phyloP scores from a whole-genome alignment of 345 rosid genomes.

The Bruguiera gymnorhiza region DNA sequence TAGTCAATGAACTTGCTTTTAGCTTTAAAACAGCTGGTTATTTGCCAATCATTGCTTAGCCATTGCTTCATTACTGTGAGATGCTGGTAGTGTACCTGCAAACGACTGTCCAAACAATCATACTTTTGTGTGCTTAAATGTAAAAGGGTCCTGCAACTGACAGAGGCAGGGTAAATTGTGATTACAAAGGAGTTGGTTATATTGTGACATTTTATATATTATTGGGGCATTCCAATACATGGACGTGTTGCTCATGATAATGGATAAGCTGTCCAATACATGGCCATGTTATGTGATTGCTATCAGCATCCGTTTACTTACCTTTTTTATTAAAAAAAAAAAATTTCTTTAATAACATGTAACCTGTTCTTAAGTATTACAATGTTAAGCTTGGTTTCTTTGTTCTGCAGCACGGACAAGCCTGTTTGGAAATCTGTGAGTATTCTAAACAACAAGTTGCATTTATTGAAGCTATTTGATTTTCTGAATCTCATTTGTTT shows the following conservation, averaged over 20 bases:
- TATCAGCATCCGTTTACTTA: background rate
- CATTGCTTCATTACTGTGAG: background rate
- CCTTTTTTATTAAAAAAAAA: background rate
- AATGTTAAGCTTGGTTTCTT: conserved; percentile 14
- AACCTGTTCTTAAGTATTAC: background rate
- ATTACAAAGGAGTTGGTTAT: too few relatives aligned
- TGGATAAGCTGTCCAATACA: too few relatives aligned
- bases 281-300: too few relatives aligned
- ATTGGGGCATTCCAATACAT: too few relatives aligned
- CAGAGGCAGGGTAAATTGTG: background rate
- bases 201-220: too few relatives aligned
- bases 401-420: conserved; percentile 66
- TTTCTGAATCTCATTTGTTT: background rate
- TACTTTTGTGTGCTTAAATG: background rate
- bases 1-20: background rate
- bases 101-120: background rate
- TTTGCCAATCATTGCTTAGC: background rate
- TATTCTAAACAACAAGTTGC: conserved; percentile 9
- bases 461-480: background rate
- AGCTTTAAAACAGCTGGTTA: background rate
- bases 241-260: too few relatives aligned
- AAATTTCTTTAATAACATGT: background rate
- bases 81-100: background rate
- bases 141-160: background rate
- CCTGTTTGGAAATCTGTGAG: conserved; percentile 90